phyloP scores from a whole-genome alignment of 805 yeast genomes.

The Diddensiella santjacobensis region DNA sequence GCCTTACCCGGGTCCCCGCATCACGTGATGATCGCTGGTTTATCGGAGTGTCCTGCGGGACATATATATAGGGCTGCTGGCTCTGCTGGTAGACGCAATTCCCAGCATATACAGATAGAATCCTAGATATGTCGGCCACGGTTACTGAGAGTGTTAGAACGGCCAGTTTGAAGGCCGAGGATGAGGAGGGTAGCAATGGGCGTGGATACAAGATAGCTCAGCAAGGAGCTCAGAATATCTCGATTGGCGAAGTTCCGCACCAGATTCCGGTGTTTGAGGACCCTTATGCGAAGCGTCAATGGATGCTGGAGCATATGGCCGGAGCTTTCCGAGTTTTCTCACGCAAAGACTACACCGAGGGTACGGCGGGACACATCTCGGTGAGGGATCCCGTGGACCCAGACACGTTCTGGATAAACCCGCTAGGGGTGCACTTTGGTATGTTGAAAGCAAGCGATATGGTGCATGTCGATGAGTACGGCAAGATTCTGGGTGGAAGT shows the following conservation, averaged over 20 bases:
- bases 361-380: slow-evolving; percentile 82
- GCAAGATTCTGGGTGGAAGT: slow-evolving; percentile 60
- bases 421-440: slow-evolving; percentile 73
- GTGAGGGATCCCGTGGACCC: slow-evolving; percentile 79
- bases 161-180: no score
- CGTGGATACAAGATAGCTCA: slow-evolving; percentile 11
- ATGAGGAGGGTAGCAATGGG: slow-evolving; percentile 4
- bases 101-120: no score
- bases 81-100: no score
- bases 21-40: no score
- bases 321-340: slow-evolving; percentile 81
- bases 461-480: slow-evolving; percentile 60
- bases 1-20: no score
- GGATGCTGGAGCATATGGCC: slow-evolving; percentile 71
- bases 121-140: no score
- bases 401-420: slow-evolving; percentile 86
- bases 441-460: slow-evolving; percentile 56
- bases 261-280: slow-evolving; percentile 50
- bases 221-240: slow-evolving; percentile 55
- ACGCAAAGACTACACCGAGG: slow-evolving; percentile 72
- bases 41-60: no score
- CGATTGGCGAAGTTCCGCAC: slow-evolving; percentile 52
- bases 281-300: slow-evolving; percentile 45
- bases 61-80: no score
- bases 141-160: no score